These are phyloP conservation scores for Phytophthora sojae DNA, from an alignment of 352 stramenopile genomes.

Conservation along the genomic window DNA sequence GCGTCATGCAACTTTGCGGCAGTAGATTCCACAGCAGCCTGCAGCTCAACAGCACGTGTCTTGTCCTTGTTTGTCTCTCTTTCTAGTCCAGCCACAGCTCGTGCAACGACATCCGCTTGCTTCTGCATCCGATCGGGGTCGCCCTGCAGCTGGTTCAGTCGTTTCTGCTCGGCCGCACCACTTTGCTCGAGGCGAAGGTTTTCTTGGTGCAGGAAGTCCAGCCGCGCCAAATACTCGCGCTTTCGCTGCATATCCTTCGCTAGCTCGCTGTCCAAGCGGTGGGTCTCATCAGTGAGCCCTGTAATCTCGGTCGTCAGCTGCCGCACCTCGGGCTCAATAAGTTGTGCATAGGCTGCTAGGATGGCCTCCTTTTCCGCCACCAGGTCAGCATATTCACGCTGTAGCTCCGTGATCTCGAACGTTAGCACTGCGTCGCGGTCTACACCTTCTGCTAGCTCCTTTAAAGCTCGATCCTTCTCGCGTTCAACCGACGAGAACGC, in stretches of 20 bases:
- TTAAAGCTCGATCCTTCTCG: slow-evolving; percentile 80
- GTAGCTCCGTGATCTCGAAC: slow-evolving; percentile 90
- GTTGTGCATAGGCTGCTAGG: slow-evolving; percentile 74
- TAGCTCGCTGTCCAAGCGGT: slow-evolving; percentile 76
- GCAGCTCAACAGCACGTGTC: slow-evolving; percentile 43
- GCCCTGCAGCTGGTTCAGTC: slow-evolving; percentile 66
- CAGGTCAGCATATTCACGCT: slow-evolving; percentile 82
- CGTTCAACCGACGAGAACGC: slow-evolving; percentile 79
- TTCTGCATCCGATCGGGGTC: slow-evolving; percentile 88
- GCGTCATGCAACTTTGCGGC: slow-evolving; percentile 70
- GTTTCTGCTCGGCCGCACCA: slow-evolving; percentile 59
- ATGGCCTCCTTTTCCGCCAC: slow-evolving; percentile 79
- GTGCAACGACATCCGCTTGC: slow-evolving; percentile 87
- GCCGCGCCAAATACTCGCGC: slow-evolving; percentile 60
- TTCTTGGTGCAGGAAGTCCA: slow-evolving; percentile 68
- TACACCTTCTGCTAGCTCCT: slow-evolving; percentile 79
- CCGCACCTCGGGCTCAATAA: slow-evolving; percentile 87
- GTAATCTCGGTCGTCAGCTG: slow-evolving; percentile 76
- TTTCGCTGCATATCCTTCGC: slow-evolving; percentile 73
- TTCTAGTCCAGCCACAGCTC: slow-evolving; percentile 75
- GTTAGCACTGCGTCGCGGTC: slow-evolving; percentile 85
- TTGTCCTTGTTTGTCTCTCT: slow-evolving; percentile 68
- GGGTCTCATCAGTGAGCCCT: slow-evolving; percentile 69
- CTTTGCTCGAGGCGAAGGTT: slow-evolving; percentile 69
- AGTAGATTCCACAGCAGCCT: slow-evolving; percentile 52